Evolutionary conservation across 2,329 filamentous ascomycete species (phyloP), one percentile per base, ranked within the genome.

Genomic region (Fusarium nygamai): DNA sequence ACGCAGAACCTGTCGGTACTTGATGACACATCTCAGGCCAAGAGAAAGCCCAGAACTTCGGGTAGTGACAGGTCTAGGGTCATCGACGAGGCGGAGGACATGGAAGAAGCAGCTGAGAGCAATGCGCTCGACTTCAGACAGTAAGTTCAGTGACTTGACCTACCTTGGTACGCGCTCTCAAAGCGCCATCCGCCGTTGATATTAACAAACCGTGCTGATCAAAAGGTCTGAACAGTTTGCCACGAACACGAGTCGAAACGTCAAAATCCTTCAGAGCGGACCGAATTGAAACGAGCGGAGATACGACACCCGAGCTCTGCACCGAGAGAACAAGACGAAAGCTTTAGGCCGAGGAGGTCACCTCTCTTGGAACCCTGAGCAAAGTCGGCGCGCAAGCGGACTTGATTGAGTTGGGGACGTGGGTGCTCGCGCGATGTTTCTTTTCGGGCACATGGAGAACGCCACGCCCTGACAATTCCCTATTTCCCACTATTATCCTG

Each of bases 181-280:
- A 22, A 31, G 14, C 27, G 20, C 27, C 5, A 3, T 48, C 2
- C 4, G 1, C 46, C 14, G 7, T 31, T 22, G 6, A 48, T 48
- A 0, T n/a, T 0, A 6, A 16, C 3, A 8, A 13, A 31, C 2
- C 4, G 0, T 31, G 46, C 46, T 48, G 20, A 48, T 22, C 5
- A 14, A 14, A 4, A 27, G 4, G 6, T 3, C 20, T 3, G 0
- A 20, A n/a, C 47, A 50, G 14, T 0, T 5, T n/a, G 0, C 14
- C 14, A 17, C 0, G 1, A 9, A 50, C 7, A 17, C 10, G 9
- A 19, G 22, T 17, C 14, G 29, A 31, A 0, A 50, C 5, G 9
- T 50, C 47, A 11, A 31, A 31, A 6, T 31, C 2, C 47, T 31
- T 12, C 20, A 13, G 4, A n/a, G 14, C 47, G 3, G 5, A 13